phyloP scores from a whole-genome alignment of 805 yeast genomes.

The Limtongia smithiae region DNA sequence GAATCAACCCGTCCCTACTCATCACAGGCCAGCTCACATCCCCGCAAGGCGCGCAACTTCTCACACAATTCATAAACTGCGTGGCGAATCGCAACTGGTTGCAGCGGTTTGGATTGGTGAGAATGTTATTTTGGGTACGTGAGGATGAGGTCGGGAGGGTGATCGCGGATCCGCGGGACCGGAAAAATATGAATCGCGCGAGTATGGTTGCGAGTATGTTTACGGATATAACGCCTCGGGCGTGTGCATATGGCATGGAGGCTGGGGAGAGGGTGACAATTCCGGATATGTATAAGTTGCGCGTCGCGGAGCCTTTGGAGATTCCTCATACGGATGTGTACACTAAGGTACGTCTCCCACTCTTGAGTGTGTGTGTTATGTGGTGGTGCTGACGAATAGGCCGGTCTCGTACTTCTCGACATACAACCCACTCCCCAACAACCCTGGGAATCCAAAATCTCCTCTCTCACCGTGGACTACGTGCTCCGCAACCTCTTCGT shows the following conservation, averaged over 20 bases:
- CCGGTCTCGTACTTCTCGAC: constrained; percentile 51
- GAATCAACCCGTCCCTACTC: constrained; percentile 53
- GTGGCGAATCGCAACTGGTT: constrained; percentile 70
- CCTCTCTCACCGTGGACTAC: constrained; percentile 60
- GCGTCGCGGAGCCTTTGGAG: constrained; percentile 6
- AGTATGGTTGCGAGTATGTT: constrained; percentile 63
- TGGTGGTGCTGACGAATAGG: too few relatives aligned
- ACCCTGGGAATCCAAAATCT: constrained; percentile 35
- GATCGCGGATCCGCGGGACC: constrained; percentile 55
- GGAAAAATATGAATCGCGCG: constrained; percentile 54
- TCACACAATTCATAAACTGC: constrained; percentile 73
- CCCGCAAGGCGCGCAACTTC: constrained; percentile 58
- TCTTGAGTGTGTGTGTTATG: too few relatives aligned
- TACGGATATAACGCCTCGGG: constrained; percentile 56
- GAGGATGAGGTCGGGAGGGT: constrained; percentile 56
- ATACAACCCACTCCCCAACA: constrained; percentile 47
- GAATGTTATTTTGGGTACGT: constrained; percentile 68
- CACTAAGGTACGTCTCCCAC: not conserved
- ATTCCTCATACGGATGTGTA: constrained; percentile 22
- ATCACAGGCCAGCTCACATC: constrained; percentile 58
- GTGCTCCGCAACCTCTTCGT: constrained; percentile 61
- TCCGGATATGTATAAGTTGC: not conserved
- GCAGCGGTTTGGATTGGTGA: constrained; percentile 65
- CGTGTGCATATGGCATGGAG: constrained; percentile 40
- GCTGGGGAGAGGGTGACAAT: constrained; percentile 3